Conservation (phyloP, 306 rosid genomes). For the Myrica gale region DNA sequence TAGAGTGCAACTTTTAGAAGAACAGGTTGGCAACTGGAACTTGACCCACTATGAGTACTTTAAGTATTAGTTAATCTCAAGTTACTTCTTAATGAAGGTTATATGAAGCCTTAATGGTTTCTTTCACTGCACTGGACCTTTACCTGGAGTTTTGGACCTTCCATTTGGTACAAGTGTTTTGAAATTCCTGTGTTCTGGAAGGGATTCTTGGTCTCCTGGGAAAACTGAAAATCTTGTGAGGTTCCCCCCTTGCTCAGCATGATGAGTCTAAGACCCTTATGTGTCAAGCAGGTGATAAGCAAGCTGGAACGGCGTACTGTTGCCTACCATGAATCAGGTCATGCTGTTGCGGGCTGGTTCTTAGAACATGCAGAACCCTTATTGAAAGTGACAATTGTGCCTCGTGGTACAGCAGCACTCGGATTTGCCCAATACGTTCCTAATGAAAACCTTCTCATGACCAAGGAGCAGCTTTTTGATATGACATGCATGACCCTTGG, state of each 20-base stretch:
- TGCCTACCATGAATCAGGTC: constrained; percentile 96
- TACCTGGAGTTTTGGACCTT: background rate
- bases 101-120: background rate
- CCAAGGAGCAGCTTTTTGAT: constrained; percentile 94
- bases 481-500: constrained; percentile 97
- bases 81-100: background rate
- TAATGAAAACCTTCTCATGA: constrained; percentile 86
- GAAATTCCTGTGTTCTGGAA: background rate
- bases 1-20: background rate
- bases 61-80: background rate
- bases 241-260: constrained; percentile 3
- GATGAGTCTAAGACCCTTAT: constrained; percentile 15
- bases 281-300: constrained; percentile 74
- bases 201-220: background rate
- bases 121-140: background rate
- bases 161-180: background rate
- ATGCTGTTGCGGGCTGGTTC: constrained; percentile 96
- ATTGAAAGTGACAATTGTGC: constrained; percentile 89
- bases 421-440: constrained; percentile 98
- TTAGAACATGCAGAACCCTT: constrained; percentile 86
- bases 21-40: background rate
- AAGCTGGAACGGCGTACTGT: constrained; percentile 89
- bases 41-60: background rate
- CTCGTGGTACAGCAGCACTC: constrained; percentile 95
- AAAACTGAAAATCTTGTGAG: background rate